Conservation (phyloP, 495 filamentous ascomycete genomes). For the Penicillium turbatum region DNA sequence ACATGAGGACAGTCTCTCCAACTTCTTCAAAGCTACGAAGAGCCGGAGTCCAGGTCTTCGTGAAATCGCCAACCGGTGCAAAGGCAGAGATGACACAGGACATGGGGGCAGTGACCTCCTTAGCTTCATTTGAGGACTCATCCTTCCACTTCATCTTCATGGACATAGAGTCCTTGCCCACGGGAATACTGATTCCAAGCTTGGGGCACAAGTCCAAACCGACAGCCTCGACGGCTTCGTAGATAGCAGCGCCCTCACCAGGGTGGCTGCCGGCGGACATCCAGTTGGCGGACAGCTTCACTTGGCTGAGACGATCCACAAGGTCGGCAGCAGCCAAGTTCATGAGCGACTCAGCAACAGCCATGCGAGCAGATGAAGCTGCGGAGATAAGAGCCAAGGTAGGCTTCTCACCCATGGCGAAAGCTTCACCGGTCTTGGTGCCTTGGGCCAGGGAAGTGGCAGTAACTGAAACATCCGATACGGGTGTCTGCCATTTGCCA, state of each 20-base stretch:
- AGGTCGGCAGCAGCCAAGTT: constrained; percentile 87
- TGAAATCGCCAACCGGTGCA: constrained; percentile 70
- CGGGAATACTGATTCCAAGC: constrained; percentile 86
- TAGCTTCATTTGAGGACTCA: constrained; percentile 57
- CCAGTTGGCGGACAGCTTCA: constrained; percentile 95
- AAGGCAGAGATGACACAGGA: constrained; percentile 90
- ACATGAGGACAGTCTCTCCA: constrained; percentile 83
- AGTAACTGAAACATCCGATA: constrained; percentile 90
- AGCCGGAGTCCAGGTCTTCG: constrained; percentile 89
- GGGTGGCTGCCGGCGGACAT: constrained; percentile 94
- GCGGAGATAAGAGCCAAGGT: constrained; percentile 85
- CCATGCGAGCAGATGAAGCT: constrained; percentile 93
- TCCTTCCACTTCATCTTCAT: constrained; percentile 99
- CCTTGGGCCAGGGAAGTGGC: constrained; percentile 70
- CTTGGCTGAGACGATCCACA: constrained; percentile 65
- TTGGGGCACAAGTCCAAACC: constrained; percentile 81
- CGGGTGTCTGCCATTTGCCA: constrained; percentile 93
- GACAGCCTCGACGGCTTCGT: constrained; percentile 91
- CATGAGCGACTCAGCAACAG: constrained; percentile 88
- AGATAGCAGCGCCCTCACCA: constrained; percentile 90
- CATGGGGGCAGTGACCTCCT: constrained; percentile 87
- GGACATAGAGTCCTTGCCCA: constrained; percentile 96
- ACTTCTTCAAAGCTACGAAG: constrained; percentile 79
- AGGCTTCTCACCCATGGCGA: constrained; percentile 96
- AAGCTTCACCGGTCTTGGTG: constrained; percentile 81